Evolutionary conservation across 305 asterid species (phyloP).

Genomic region (Coffea humblotiana): DNA sequence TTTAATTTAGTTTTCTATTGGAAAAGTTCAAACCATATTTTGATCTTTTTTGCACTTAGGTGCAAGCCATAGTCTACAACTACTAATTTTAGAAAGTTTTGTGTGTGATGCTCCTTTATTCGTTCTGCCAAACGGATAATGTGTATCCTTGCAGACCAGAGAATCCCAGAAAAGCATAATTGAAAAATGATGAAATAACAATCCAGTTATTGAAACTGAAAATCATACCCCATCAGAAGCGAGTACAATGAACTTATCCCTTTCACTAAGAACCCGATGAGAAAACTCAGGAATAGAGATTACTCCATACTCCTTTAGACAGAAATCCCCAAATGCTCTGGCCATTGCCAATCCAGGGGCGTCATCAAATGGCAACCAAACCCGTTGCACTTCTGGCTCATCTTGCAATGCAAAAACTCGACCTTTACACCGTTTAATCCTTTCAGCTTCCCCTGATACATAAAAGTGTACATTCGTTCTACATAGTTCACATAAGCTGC

Average conservation of each 20-base stretch:
- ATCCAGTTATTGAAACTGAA: constrained; percentile 8
- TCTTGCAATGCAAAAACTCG: constrained; percentile 96
- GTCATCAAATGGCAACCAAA: constrained; percentile 97
- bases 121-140: background rate
- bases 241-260: constrained; percentile 79
- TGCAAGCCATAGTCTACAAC: background rate
- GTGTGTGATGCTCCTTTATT: background rate
- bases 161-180: background rate
- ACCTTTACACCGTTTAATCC: constrained; percentile 90
- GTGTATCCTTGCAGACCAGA: background rate
- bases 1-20: background rate
- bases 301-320: constrained; percentile 95
- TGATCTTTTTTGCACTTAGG: background rate
- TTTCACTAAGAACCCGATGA: constrained; percentile 69
- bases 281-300: constrained; percentile 91
- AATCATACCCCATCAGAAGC: constrained; percentile 92
- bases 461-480: constrained; percentile 17
- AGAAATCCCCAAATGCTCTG: constrained; percentile 95
- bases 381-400: constrained; percentile 96
- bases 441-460: constrained; percentile 81
- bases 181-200: background rate
- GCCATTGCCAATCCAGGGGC: constrained; percentile 99
- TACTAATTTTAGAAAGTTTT: background rate
- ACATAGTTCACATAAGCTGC: background rate
- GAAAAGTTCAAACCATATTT: background rate